Percentiles rank a stretch among this genome's conserved stretches.
These are phyloP conservation scores for Colletotrichum gloeosporioides DNA, from an alignment of 2,329 filamentous ascomycete species.

Conservation along the genomic window DNA sequence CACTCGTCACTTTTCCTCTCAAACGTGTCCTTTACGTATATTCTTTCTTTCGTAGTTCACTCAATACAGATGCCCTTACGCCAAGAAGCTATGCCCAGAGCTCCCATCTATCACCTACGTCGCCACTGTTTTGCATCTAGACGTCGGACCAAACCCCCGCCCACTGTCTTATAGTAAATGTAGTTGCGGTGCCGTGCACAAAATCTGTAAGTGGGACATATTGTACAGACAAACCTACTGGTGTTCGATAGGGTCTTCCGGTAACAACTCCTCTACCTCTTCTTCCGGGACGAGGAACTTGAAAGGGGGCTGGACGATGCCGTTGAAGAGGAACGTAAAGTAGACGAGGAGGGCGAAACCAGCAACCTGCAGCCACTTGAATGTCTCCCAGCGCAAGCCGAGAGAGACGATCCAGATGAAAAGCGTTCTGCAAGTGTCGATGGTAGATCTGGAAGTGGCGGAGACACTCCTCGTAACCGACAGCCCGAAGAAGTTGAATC, in stretches of 20 bases:
- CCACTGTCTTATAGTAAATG: neutral
- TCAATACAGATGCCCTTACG: neutral
- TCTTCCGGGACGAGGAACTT: constrained; percentile 64
- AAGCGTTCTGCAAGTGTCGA: constrained; percentile 95
- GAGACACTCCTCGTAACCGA: constrained; percentile 90
- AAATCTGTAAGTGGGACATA: neutral
- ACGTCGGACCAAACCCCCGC: neutral
- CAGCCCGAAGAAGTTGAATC: constrained; percentile 98
- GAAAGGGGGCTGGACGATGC: constrained; percentile 84
- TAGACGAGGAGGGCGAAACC: constrained; percentile 93
- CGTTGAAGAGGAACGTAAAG: constrained; percentile 96
- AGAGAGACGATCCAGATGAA: constrained; percentile 98
- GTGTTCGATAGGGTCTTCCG: constrained; percentile 86
- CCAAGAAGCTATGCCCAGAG: neutral
- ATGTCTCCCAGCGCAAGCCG: constrained; percentile 92
- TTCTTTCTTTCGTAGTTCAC: neutral
- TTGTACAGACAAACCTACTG: neutral
- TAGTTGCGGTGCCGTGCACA: neutral
- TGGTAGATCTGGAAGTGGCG: constrained; percentile 92
- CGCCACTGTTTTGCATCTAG: neutral
- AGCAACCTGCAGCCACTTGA: constrained; percentile 94
- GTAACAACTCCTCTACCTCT: constrained; percentile 70
- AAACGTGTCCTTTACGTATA: neutral
- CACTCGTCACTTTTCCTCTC: neutral
- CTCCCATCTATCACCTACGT: neutral